Percentiles rank a stretch among this genome's conserved stretches.
Conservation (phyloP, 306 rosid species). For the Carpinus fangiana region DNA sequence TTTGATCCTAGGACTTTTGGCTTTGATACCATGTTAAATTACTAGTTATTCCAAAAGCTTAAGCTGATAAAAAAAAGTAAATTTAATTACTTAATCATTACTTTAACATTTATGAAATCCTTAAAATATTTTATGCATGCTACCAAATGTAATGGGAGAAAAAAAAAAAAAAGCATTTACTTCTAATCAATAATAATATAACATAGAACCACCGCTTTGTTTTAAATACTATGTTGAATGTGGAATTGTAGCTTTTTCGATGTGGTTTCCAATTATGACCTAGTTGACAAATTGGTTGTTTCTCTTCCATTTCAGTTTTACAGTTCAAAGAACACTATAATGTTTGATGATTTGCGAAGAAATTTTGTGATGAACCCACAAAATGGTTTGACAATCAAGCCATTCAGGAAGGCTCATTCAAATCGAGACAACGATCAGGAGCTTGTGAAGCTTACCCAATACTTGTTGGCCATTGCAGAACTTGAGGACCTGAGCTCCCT, state of each 20-base stretch:
- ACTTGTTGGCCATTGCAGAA: constrained; percentile 91
- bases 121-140: constrained; percentile 14
- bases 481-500: constrained; percentile 77
- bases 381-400: constrained; percentile 85
- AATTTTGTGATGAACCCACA: constrained; percentile 98
- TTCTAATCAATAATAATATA: background rate
- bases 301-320: constrained; percentile 62
- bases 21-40: too few relatives aligned
- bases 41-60: too few relatives aligned
- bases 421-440: constrained; percentile 79
- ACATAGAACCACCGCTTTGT: background rate
- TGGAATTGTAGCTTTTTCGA: constrained; percentile 11
- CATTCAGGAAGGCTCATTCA: constrained; percentile 97
- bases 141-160: background rate
- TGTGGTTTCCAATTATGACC: background rate
- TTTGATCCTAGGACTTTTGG: too few relatives aligned
- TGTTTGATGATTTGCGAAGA: constrained; percentile 91
- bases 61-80: background rate
- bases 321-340: constrained; percentile 74
- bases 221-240: background rate
- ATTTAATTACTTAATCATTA: too few relatives aligned
- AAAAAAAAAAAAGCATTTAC: background rate
- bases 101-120: background rate
- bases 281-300: constrained; percentile 23
- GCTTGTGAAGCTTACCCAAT: constrained; percentile 84